Base-by-base conservation (phyloP, 139 green algal genomes). In the Pleodorina starrii region DNA sequence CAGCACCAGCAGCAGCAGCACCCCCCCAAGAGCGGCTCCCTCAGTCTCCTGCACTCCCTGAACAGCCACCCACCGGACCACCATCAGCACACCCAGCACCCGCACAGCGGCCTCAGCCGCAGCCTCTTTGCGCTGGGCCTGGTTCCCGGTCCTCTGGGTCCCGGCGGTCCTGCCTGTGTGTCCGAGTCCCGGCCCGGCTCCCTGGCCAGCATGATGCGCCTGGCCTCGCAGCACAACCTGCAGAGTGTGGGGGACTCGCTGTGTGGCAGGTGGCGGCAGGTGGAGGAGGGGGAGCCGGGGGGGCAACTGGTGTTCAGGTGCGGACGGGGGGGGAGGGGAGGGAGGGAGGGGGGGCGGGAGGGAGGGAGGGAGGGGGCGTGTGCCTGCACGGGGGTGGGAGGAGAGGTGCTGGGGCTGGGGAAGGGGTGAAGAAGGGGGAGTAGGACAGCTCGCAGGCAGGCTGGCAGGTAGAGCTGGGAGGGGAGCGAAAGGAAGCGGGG, bases 271-370 rank as follows among this genome's bases (percentile, higher is more conserved):
- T 90, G 85, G 54, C 57, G 57, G 36, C 72, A 76, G 72, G 85
- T 90, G 71, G 85, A 90, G 17, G 85, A 84, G 85, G 16, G 59
- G 17, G 85, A 90, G 69, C 25, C 9, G 3, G 85, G 85, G 11
- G 85, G 69, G 29, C 68, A 73, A 69, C 84, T 89, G 68, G 71
- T 89, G 69, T 89, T 89, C 68, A 75, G 84, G 84, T 89, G 84
- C 35, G 76, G 12, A 46, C 6, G 21, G 40, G 72, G 40, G 21
- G 42, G 19, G 21, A 38, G 19, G 72, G 17, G 42, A 1, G 42
- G 19, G 42, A 19, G 42, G 40, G 36, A 32, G 36, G 11, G 35
- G 36, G 69, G 6, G 12, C 12, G 35, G 69, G 11, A 21, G 2
- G 69, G 69, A 10, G 50, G 11, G 69, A 29, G 69, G 69, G 36